Evolutionary conservation across 129 eudicot genomes (phyloP).

Genomic region (Erigeron canadensis): DNA sequence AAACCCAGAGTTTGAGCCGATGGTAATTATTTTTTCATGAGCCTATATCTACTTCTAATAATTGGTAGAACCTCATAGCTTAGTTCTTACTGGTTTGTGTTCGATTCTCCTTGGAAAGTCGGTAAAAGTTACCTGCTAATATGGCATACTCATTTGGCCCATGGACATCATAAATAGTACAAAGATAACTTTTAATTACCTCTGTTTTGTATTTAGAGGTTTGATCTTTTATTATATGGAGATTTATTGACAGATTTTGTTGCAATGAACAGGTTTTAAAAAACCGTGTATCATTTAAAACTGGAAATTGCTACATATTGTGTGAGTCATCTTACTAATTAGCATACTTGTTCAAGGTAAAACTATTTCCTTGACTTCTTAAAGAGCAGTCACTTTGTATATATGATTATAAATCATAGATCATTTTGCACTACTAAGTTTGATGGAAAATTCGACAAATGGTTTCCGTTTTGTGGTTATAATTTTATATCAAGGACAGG

Average conservation of each 20-base stretch:
- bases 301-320: too few species aligned
- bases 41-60: conserved; percentile 10
- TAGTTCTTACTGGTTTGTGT: conserved; percentile 14
- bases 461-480: neutral
- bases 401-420: too few species aligned
- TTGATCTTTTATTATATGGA: neutral
- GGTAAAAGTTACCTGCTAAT: conserved; percentile 17
- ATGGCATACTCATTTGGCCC: neutral
- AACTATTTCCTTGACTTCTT: too few species aligned
- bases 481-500: neutral
- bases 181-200: neutral
- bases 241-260: too few species aligned
- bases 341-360: too few species aligned
- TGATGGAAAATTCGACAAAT: neutral
- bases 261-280: too few species aligned
- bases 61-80: conserved; percentile 14
- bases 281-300: too few species aligned
- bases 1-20: conserved; percentile 88
- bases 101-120: conserved; percentile 11
- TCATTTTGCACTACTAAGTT: neutral
- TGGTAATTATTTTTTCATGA: conserved; percentile 46
- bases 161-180: neutral
- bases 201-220: conserved; percentile 2
- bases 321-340: too few species aligned
- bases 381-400: too few species aligned